These are phyloP conservation scores for Podaxis sp. DNA, from an alignment of 768 basidiomycete genomes.

Conservation along the genomic window DNA sequence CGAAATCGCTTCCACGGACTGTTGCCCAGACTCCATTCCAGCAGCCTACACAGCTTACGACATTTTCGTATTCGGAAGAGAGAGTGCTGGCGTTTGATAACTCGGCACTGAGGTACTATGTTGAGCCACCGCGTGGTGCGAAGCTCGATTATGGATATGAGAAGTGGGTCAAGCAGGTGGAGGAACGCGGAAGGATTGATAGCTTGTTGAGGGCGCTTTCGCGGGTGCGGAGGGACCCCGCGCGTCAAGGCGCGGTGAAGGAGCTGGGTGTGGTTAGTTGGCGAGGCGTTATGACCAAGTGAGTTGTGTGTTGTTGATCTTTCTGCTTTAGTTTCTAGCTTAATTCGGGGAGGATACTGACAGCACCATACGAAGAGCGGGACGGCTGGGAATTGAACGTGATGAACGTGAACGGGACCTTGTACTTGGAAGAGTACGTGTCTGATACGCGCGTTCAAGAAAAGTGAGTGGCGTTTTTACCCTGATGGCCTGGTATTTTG, in stretches of 20 bases:
- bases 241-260: slow-evolving; percentile 23
- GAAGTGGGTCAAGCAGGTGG: slow-evolving; percentile 65
- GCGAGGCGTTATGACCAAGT: slow-evolving; percentile 88
- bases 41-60: slow-evolving; percentile 63
- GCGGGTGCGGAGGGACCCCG: slow-evolving; percentile 38
- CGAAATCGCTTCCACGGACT: background rate
- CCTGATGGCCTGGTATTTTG: background rate
- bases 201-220: slow-evolving; percentile 60
- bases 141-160: slow-evolving; percentile 73
- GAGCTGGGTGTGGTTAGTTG: slow-evolving; percentile 66
- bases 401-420: slow-evolving; percentile 67
- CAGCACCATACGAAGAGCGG: slow-evolving; percentile 78
- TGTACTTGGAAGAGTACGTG: slow-evolving; percentile 76
- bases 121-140: slow-evolving; percentile 63
- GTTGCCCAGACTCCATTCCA: slow-evolving; percentile 52
- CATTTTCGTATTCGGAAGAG: slow-evolving; percentile 68
- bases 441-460: slow-evolving; percentile 56
- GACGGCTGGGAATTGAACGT: slow-evolving; percentile 84
- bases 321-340: slow-evolving; percentile 5
- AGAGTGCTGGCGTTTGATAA: slow-evolving; percentile 64
- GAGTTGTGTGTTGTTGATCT: slow-evolving; percentile 18
- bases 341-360: slow-evolving; percentile 60
- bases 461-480: slow-evolving; percentile 50
- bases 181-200: slow-evolving; percentile 69
- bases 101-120: slow-evolving; percentile 69